These are phyloP conservation scores for Cladophialophora carrionii DNA, from an alignment of 2,329 filamentous ascomycete species.

Conservation along the genomic window DNA sequence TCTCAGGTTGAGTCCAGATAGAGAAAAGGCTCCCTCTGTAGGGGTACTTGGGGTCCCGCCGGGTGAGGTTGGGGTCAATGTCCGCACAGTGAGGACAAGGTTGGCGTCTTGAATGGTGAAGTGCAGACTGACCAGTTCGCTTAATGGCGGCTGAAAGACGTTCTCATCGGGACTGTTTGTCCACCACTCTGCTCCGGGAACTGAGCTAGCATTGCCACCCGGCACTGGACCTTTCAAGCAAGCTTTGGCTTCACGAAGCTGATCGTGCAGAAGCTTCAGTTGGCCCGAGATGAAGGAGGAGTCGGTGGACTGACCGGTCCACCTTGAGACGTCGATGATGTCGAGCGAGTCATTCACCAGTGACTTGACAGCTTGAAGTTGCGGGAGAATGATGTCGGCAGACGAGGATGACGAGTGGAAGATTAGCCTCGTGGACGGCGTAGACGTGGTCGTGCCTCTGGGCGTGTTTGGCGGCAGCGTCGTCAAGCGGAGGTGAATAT, in stretches of 20 bases:
- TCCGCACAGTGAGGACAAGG: constrained; percentile 70
- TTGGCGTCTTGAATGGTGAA: constrained; percentile 70
- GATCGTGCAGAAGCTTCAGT: constrained; percentile 62
- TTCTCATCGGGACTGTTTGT: constrained; percentile 59
- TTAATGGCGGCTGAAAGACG: constrained; percentile 67
- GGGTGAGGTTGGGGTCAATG: constrained; percentile 66
- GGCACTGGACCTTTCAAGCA: constrained; percentile 56
- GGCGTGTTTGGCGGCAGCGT: constrained; percentile 60
- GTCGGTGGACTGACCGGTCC: constrained; percentile 67
- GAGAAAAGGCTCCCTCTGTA: constrained; percentile 68
- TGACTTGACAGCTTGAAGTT: constrained; percentile 72
- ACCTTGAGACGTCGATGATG: constrained; percentile 75
- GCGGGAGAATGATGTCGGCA: constrained; percentile 65
- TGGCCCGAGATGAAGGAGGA: constrained; percentile 62
- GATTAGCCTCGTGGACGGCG: constrained; percentile 58
- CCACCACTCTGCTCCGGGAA: constrained; percentile 58
- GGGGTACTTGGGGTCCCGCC: constrained; percentile 62
- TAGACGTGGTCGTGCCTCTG: constrained; percentile 39
- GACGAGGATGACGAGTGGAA: constrained; percentile 58
- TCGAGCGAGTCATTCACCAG: constrained; percentile 82
- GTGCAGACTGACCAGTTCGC: constrained; percentile 71
- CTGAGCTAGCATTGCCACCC: constrained; percentile 23
- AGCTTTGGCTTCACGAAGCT: constrained; percentile 62
- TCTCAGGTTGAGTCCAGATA: constrained; percentile 61
- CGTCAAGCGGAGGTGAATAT: constrained; percentile 74